Evolutionary conservation across 805 yeast genomes (phyloP).

Genomic region (Cyberlindnera xylosilytica): DNA sequence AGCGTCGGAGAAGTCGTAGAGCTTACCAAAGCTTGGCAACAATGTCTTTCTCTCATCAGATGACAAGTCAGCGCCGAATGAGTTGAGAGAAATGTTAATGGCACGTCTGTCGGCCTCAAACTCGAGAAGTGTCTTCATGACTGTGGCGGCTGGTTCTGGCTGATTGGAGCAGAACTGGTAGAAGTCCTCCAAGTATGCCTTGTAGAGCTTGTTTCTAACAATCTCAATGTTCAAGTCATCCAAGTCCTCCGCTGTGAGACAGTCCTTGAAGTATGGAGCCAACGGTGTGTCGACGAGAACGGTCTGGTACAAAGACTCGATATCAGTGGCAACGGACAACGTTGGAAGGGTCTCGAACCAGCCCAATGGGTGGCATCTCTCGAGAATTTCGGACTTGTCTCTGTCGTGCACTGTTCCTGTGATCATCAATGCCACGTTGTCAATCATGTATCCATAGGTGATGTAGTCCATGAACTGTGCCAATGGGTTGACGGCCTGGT

Average conservation of each 20-base stretch:
- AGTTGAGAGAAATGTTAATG: slow-evolving; percentile 86
- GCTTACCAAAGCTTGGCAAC: slow-evolving; percentile 79
- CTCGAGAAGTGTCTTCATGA: slow-evolving; percentile 71
- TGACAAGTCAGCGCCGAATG: slow-evolving; percentile 79
- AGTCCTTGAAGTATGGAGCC: slow-evolving; percentile 92
- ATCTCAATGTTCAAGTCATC: slow-evolving; percentile 96
- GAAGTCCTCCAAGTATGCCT: slow-evolving; percentile 91
- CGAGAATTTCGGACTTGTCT: slow-evolving; percentile 82
- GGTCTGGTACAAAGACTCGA: slow-evolving; percentile 87
- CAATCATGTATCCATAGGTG: slow-evolving; percentile 97
- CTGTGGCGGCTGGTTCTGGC: slow-evolving; percentile 77
- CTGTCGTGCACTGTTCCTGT: slow-evolving; percentile 96
- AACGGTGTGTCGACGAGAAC: slow-evolving; percentile 95
- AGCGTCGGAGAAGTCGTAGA: slow-evolving; percentile 59
- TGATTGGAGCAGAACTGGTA: slow-evolving; percentile 56
- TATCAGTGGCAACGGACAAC: slow-evolving; percentile 88
- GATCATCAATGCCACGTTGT: slow-evolving; percentile 91
- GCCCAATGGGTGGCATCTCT: slow-evolving; percentile 94
- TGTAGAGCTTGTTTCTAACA: slow-evolving; percentile 85
- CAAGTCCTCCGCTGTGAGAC: slow-evolving; percentile 80
- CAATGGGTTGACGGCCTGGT: slow-evolving; percentile 79
- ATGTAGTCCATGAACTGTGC: slow-evolving; percentile 86
- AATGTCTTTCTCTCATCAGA: slow-evolving; percentile 65
- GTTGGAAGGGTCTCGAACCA: slow-evolving; percentile 99
- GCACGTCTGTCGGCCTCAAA: slow-evolving; percentile 96